Base-by-base conservation (phyloP, 306 rosid species). In the barrel medic (Medicago truncatula) region DNA sequence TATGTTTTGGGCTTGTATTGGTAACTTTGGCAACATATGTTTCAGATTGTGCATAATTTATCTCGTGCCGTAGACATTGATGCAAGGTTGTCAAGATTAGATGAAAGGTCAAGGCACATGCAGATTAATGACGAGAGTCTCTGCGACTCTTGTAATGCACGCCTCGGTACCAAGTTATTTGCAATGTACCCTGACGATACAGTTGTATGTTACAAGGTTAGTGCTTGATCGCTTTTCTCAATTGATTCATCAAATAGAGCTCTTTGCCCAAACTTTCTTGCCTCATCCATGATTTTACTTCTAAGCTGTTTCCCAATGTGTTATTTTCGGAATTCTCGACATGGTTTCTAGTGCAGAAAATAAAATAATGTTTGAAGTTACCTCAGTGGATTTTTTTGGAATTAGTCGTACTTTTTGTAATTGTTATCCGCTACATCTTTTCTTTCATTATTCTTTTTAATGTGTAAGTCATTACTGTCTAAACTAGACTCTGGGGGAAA, bases 181-280 rank as follows among this genome's bases (percentile, higher is more conserved):
- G 98, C 98, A 7, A 95, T 95, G 98, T 95, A 95, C 84, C 98
- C 98, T 28, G 98, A 95, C 79, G 98, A 95, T 77, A 81, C 93
- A 16, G 80, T 95, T 40, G 89, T 95, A 64, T 95, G 98, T 81
- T 95, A 95, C 92, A 95, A 95, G 97, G 98, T 95, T 81, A 50
- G 90, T 82, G 66, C 71, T 47, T 11, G 28, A 71, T 65, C 34
- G 18, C 76, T 70, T 76, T 39, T 41, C 56, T 77, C 28, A 60
- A 17, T 77, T 57, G 23, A 57, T 58, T 59, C 59, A 52, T 74
- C 38, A 20, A 41, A 56, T 76, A 59, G 21, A 40, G 21, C 40
- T 47, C 71, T 57, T 57, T 67, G 61, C 56, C 70, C 68, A 44
- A 9, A 38, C 56, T 68, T 36, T 13, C 58, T 25, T 46, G 67